Percentiles rank a stretch among this genome's conserved stretches.
These are phyloP conservation scores for Candida glaebosa DNA, from an alignment of 805 yeast species.

Conservation along the genomic window DNA sequence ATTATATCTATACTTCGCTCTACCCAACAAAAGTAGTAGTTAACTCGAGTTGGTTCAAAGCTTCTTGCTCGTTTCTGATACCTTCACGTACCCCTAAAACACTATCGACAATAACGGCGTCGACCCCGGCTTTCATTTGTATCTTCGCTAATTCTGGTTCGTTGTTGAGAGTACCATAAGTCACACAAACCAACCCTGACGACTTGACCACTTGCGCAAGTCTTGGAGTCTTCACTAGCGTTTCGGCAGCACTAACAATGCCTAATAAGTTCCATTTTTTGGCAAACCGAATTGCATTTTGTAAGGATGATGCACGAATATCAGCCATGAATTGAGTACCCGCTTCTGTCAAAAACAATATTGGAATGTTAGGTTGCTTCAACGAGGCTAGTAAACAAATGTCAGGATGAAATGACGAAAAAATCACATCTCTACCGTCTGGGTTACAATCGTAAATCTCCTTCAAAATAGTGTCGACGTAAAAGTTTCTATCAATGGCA, in stretches of 20 bases:
- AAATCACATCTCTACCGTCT: constrained; percentile 78
- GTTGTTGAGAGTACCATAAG: constrained; percentile 84
- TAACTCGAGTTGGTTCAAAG: constrained; percentile 15
- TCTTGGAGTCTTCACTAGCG: constrained; percentile 86
- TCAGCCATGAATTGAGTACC: constrained; percentile 90
- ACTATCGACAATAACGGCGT: constrained; percentile 96
- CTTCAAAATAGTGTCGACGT: constrained; percentile 83
- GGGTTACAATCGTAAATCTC: constrained; percentile 72
- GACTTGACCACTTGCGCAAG: constrained; percentile 88
- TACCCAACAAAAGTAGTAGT: too few species aligned
- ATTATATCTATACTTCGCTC: too few species aligned
- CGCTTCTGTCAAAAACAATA: constrained; percentile 82
- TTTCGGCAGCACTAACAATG: constrained; percentile 83
- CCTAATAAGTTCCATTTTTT: constrained; percentile 89
- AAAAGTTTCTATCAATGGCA: constrained; percentile 77
- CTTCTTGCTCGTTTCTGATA: constrained; percentile 40
- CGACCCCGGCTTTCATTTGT: constrained; percentile 93
- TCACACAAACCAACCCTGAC: constrained; percentile 87
- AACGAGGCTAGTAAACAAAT: constrained; percentile 78
- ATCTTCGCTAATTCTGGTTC: constrained; percentile 77
- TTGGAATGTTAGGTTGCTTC: constrained; percentile 92
- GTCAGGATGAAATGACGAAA: constrained; percentile 94
- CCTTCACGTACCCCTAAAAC: constrained; percentile 92
- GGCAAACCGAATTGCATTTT: constrained; percentile 87
- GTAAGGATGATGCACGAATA: constrained; percentile 79